These are phyloP conservation scores for Xylaria sp. DNA, from an alignment of 2,329 filamentous ascomycete species.

Conservation along the genomic window DNA sequence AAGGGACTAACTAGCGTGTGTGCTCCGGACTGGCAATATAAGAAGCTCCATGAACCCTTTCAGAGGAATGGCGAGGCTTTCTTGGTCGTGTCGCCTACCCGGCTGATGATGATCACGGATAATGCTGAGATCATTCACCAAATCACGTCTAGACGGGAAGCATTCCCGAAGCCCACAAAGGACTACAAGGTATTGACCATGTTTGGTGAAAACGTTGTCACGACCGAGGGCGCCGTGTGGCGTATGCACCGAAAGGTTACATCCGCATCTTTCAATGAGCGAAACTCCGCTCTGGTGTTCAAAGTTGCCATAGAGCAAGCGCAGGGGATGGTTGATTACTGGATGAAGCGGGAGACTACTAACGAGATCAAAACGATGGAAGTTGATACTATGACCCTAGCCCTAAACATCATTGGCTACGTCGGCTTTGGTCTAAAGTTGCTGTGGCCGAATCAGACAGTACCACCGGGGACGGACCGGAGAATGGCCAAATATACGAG, in stretches of 20 bases:
- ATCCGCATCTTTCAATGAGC: conserved; percentile 74
- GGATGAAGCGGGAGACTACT: conserved; percentile 49
- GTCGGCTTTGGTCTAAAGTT: conserved; percentile 71
- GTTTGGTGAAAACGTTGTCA: conserved; percentile 73
- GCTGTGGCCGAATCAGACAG: conserved; percentile 64
- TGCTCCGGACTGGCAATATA: conserved; percentile 60
- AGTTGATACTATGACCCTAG: conserved; percentile 65
- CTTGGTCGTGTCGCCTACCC: conserved; percentile 61
- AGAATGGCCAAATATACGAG: conserved; percentile 51
- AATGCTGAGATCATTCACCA: conserved; percentile 68
- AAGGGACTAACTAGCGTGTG: not conserved
- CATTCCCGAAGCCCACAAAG: conserved; percentile 70
- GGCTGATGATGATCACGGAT: conserved; percentile 57
- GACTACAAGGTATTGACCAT: conserved; percentile 63
- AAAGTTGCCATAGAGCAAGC: conserved; percentile 65
- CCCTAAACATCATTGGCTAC: conserved; percentile 61
- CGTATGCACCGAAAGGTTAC: conserved; percentile 73
- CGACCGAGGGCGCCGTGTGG: conserved; percentile 70
- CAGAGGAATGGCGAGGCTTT: conserved; percentile 65
- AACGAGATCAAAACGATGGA: conserved; percentile 57
- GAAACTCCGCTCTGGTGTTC: conserved; percentile 71
- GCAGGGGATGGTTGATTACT: conserved; percentile 60
- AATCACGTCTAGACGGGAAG: conserved; percentile 66
- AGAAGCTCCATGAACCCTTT: conserved; percentile 60
- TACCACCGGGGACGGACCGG: conserved; percentile 46